Evolutionary conservation across 495 filamentous ascomycete species (phyloP).

Genomic region (Aspergillus cristatus): DNA sequence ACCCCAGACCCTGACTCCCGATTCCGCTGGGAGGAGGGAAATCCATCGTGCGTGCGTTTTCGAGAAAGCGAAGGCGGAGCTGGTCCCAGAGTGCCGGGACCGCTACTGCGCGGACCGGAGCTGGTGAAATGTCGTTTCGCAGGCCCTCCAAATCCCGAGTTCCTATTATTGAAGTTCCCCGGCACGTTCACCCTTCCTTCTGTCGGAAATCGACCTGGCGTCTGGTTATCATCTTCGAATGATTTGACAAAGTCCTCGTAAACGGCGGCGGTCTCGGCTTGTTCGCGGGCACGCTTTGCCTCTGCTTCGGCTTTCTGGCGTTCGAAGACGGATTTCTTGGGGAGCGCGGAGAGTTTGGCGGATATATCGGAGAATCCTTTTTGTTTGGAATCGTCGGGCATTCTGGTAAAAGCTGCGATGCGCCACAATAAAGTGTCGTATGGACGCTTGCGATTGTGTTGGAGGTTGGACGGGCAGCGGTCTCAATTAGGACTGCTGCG

Average conservation of each 20-base stretch:
- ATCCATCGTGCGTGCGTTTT: constrained; percentile 44
- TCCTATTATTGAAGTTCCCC: constrained; percentile 24
- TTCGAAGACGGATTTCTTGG: constrained; percentile 86
- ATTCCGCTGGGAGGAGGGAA: constrained; percentile 25
- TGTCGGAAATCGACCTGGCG: constrained; percentile 9
- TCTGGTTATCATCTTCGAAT: constrained; percentile 64
- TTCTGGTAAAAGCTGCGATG: constrained; percentile 17
- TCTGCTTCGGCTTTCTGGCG: constrained; percentile 87
- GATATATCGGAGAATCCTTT: constrained; percentile 76
- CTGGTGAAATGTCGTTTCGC: constrained; percentile 49
- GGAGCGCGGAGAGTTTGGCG: constrained; percentile 70
- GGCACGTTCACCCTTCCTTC: constrained; percentile 24
- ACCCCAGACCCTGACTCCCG: constrained; percentile 33
- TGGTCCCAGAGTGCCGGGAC: constrained; percentile 68
- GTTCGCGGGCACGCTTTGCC: constrained; percentile 80
- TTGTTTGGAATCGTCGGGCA: constrained; percentile 36
- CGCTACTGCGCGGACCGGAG: constrained; percentile 49
- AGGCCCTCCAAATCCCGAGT: constrained; percentile 32
- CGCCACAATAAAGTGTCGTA: constrained; percentile 18
- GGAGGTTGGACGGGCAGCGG: constrained; percentile 1
- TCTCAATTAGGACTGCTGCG: too few species aligned
- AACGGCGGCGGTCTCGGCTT: constrained; percentile 81
- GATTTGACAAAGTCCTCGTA: constrained; percentile 87
- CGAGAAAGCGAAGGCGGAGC: constrained; percentile 41
- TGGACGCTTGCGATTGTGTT: too few species aligned